Evolutionary conservation across 257 asterid genomes (phyloP).

Genomic region (Solanum phureja): DNA sequence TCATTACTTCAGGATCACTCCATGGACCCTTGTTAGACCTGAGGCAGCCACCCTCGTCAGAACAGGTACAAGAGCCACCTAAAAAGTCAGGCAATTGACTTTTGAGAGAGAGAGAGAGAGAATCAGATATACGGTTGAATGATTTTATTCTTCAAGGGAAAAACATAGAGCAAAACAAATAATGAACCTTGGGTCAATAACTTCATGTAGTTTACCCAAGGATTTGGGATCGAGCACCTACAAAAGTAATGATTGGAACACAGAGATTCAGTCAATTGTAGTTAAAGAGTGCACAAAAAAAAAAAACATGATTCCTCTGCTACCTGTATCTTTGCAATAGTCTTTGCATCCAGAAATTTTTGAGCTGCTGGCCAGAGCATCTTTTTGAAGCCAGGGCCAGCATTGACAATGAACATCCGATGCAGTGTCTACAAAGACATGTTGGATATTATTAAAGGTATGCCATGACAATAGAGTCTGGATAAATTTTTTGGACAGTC

Average conservation of each 20-base stretch:
- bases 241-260: constrained; percentile 3
- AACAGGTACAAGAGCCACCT: constrained; percentile 87
- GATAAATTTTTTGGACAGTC: neutral
- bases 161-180: neutral
- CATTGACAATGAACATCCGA: constrained; percentile 80
- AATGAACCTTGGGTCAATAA: constrained; percentile 64
- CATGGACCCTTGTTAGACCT: constrained; percentile 91
- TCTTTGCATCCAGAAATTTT: constrained; percentile 75
- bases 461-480: neutral
- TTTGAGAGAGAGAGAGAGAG: constrained; percentile 5
- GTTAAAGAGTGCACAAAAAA: neutral
- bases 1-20: constrained; percentile 86
- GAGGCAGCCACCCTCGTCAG: constrained; percentile 84
- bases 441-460: neutral
- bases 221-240: constrained; percentile 82
- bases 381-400: constrained; percentile 85
- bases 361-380: constrained; percentile 97
- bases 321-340: constrained; percentile 74
- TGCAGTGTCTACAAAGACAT: constrained; percentile 69
- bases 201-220: constrained; percentile 65
- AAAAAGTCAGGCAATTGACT: constrained; percentile 91
- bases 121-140: constrained; percentile 9
- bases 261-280: neutral
- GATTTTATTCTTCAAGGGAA: neutral
- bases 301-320: neutral